Percentiles rank a stretch among this genome's conserved stretches.
phyloP scores from a whole-genome alignment of 139 green algal genomes.

The Penium margaritaceum region DNA sequence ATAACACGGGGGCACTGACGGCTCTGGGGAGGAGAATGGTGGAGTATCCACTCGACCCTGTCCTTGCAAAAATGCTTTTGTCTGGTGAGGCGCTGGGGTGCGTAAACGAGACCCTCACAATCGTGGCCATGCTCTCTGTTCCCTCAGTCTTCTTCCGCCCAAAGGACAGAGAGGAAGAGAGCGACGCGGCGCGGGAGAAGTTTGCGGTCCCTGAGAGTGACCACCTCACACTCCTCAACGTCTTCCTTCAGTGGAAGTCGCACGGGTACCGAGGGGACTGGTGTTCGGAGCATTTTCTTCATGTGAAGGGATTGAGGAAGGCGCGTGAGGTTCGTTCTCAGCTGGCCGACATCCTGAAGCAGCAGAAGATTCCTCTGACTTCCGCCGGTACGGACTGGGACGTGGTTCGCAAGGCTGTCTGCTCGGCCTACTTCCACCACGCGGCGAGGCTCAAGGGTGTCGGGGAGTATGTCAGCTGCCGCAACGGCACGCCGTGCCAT shows the following conservation, averaged over 20 bases:
- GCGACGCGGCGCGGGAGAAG: conserved; percentile 89
- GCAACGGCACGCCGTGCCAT: conserved; percentile 74
- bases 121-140: conserved; percentile 85
- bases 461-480: conserved; percentile 83
- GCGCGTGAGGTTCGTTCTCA: conserved; percentile 53
- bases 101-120: conserved; percentile 65
- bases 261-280: conserved; percentile 80
- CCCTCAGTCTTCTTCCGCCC: conserved; percentile 86
- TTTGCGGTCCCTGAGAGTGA: conserved; percentile 97
- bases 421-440: conserved; percentile 91
- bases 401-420: conserved; percentile 87
- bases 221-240: conserved; percentile 93
- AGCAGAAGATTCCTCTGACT: conserved; percentile 71
- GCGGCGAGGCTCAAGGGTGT: conserved; percentile 88
- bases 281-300: conserved; percentile 88
- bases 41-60: conserved; percentile 47
- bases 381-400: conserved; percentile 80
- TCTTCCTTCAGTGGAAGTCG: conserved; percentile 96
- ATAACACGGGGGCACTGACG: conserved; percentile 63
- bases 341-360: conserved; percentile 90
- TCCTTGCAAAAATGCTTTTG: conserved; percentile 53
- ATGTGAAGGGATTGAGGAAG: conserved; percentile 86
- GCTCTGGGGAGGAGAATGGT: conserved; percentile 46
- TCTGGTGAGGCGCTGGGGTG: conserved; percentile 43
- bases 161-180: conserved; percentile 72